Conservation (phyloP, 2,329 filamentous ascomycete genomes). For the Lasiodiplodia sp. region DNA sequence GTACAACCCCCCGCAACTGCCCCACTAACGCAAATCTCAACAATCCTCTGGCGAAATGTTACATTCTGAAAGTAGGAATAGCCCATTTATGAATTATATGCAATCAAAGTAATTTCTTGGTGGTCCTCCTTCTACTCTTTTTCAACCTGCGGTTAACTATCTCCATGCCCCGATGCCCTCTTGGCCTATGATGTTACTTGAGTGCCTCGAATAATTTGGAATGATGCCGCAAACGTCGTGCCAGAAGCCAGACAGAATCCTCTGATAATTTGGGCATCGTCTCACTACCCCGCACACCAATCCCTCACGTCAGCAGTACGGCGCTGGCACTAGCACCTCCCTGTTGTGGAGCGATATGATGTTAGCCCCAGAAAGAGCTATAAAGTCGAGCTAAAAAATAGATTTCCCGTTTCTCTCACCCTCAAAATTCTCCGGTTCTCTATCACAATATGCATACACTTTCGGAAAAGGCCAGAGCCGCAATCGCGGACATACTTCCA, state of each 20-base stretch:
- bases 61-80: background rate
- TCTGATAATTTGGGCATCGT: background rate
- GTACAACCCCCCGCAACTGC: background rate
- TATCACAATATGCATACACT: background rate
- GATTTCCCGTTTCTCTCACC: background rate
- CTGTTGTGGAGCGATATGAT: background rate
- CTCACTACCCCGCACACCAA: background rate
- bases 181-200: too few relatives aligned
- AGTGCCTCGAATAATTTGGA: too few relatives aligned
- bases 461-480: conserved; percentile 13
- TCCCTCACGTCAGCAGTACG: background rate
- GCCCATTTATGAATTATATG: too few relatives aligned
- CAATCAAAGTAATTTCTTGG: too few relatives aligned
- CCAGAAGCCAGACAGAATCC: background rate
- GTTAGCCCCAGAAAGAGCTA: background rate
- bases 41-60: background rate
- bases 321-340: background rate
- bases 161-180: too few relatives aligned
- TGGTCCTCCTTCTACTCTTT: too few relatives aligned
- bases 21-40: background rate
- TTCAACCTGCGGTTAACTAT: too few relatives aligned
- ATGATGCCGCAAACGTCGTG: too few relatives aligned
- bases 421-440: background rate
- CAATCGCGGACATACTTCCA: conserved; percentile 31
- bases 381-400: background rate